phyloP scores from a whole-genome alignment of 176 grass and related monocot species.

The Cenchrus americanus region DNA sequence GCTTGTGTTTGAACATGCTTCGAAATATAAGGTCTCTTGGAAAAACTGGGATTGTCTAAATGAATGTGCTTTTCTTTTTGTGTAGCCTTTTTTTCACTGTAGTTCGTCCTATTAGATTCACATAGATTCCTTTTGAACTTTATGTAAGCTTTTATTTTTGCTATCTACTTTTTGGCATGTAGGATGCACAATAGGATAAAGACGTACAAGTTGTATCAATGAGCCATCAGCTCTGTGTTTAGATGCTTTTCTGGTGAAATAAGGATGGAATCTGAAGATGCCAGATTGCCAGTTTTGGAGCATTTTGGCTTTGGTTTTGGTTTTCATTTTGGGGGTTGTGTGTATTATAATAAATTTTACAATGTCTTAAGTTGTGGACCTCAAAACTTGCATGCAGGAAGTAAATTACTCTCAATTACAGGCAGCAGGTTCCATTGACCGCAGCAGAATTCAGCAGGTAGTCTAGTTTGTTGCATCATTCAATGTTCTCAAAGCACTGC shows the following conservation, averaged over 20 bases:
- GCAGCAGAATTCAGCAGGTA: conserved; percentile 79
- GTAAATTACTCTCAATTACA: conserved; percentile 78
- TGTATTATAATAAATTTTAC: conserved; percentile 27
- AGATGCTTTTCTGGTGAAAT: neutral
- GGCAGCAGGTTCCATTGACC: conserved; percentile 64
- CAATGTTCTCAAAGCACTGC: conserved; percentile 12
- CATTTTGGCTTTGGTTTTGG: conserved; percentile 14
- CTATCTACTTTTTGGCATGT: neutral
- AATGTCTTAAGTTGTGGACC: conserved; percentile 5
- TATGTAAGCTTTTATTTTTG: neutral
- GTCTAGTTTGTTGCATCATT: conserved; percentile 43
- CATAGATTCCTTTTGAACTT: neutral
- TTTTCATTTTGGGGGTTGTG: conserved; percentile 22
- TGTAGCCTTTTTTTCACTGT: neutral
- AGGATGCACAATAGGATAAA: neutral
- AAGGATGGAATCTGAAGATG: neutral
- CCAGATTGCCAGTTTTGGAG: neutral
- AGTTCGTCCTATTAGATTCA: neutral
- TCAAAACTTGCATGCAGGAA: conserved; percentile 57
- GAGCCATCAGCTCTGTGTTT: neutral
- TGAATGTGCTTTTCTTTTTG: neutral
- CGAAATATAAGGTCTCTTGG: neutral
- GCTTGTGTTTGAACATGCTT: neutral
- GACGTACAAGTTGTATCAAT: conserved; percentile 4
- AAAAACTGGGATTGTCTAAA: conserved; percentile 23